A percentile compares a stretch with the other conserved stretches of the same genome.
Evolutionary conservation across 495 filamentous ascomycete species (phyloP).

Genomic region (Penicillium herquei): DNA sequence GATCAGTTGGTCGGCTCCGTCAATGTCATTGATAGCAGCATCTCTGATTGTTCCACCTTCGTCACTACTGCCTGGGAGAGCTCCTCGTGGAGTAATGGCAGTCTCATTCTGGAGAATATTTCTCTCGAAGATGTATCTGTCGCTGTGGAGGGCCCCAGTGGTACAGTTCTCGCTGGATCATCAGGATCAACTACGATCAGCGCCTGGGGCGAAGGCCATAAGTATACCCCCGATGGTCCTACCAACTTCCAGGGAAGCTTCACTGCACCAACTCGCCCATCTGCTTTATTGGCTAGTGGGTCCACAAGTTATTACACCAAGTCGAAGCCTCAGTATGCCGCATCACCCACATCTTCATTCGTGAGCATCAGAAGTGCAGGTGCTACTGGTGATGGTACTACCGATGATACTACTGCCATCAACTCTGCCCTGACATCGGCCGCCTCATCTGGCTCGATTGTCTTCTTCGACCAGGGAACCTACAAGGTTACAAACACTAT

Average conservation of each 20-base stretch:
- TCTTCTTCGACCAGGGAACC: constrained; percentile 48
- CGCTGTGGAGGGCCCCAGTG: constrained; percentile 55
- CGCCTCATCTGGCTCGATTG: constrained; percentile 39
- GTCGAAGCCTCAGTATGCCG: constrained; percentile 55
- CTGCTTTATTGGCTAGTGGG: constrained; percentile 33
- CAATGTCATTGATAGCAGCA: constrained; percentile 55
- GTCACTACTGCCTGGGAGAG: constrained; percentile 55
- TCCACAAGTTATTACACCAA: constrained; percentile 48
- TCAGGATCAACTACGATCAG: constrained; percentile 52
- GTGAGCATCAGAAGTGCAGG: constrained; percentile 56
- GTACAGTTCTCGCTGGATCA: constrained; percentile 56
- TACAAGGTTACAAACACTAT: constrained; percentile 50
- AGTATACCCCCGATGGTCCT: constrained; percentile 44
- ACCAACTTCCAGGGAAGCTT: constrained; percentile 41
- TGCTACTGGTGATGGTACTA: constrained; percentile 66
- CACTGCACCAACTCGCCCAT: constrained; percentile 36
- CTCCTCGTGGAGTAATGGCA: constrained; percentile 46
- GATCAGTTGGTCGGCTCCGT: constrained; percentile 42
- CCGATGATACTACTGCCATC: constrained; percentile 62
- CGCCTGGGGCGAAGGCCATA: constrained; percentile 54
- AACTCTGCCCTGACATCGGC: constrained; percentile 44
- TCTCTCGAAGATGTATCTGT: constrained; percentile 57
- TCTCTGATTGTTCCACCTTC: constrained; percentile 62
- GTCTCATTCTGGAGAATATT: constrained; percentile 68
- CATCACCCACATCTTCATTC: constrained; percentile 50